Evolutionary conservation across 2,329 filamentous ascomycete genomes (phyloP).

Genomic region (Nigrospora sphaerica): DNA sequence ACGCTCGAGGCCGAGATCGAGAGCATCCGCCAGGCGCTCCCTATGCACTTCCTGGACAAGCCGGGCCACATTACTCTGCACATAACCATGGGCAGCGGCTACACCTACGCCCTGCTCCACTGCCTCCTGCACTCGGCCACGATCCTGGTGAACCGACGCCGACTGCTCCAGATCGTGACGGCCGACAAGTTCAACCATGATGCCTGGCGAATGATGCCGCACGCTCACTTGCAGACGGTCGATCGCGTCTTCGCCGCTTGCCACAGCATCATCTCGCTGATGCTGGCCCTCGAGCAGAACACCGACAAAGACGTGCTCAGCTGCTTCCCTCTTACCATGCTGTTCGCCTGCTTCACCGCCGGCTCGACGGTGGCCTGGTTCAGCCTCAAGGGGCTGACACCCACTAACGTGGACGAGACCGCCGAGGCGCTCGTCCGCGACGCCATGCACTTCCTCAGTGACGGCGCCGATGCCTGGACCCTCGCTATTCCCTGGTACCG

Average conservation of each 20-base stretch:
- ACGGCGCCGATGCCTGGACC: conserved; percentile 53
- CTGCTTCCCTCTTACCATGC: conserved; percentile 58
- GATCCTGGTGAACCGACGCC: conserved; percentile 53
- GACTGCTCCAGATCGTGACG: conserved; percentile 50
- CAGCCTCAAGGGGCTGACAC: conserved; percentile 54
- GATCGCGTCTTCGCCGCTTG: conserved; percentile 52
- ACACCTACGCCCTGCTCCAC: conserved; percentile 57
- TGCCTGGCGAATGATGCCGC: conserved; percentile 42
- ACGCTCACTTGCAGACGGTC: conserved; percentile 43
- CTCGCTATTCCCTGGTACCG: conserved; percentile 53
- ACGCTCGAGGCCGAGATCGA: conserved; percentile 48
- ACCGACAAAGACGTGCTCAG: conserved; percentile 50
- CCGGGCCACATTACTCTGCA: conserved; percentile 54
- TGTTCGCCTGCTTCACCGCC: conserved; percentile 55
- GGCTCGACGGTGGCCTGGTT: conserved; percentile 55
- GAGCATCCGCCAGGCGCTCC: conserved; percentile 43
- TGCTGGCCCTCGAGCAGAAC: conserved; percentile 47
- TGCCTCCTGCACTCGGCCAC: conserved; percentile 54
- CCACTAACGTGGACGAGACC: conserved; percentile 48
- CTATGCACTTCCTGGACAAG: conserved; percentile 55
- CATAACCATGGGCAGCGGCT: conserved; percentile 58
- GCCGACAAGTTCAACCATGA: conserved; percentile 44
- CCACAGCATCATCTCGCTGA: conserved; percentile 49
- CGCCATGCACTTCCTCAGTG: conserved; percentile 50
- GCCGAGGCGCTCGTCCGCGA: conserved; percentile 50